These are phyloP conservation scores for Pistacia integerrima DNA, from an alignment of 345 rosid genomes.

Conservation along the genomic window DNA sequence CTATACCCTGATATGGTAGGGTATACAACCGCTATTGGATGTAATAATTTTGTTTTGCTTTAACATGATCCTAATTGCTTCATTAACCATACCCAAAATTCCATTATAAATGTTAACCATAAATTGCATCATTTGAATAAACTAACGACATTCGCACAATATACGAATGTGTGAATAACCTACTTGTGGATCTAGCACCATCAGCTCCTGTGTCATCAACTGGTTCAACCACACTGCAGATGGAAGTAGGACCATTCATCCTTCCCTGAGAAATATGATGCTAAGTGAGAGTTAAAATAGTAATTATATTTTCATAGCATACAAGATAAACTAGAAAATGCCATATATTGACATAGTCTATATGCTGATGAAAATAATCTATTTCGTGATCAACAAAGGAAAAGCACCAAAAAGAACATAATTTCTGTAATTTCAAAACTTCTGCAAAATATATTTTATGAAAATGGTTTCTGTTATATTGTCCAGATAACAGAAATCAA, in stretches of 20 bases:
- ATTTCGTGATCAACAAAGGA: not conserved
- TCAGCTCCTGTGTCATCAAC: constrained; percentile 35
- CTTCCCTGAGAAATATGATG: constrained; percentile 30
- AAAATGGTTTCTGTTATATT: not conserved
- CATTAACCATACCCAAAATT: not conserved
- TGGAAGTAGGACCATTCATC: constrained; percentile 16
- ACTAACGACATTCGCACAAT: not conserved
- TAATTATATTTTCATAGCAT: not conserved
- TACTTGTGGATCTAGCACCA: constrained; percentile 44
- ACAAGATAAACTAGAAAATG: not conserved
- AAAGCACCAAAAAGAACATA: not conserved
- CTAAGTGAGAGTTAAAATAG: not conserved
- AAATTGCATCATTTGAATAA: not conserved
- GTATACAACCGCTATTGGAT: not conserved
- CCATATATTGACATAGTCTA: not conserved
- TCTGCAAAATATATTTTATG: not conserved
- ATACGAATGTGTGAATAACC: constrained; percentile 17
- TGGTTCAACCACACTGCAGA: constrained; percentile 25
- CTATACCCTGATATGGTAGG: not conserved
- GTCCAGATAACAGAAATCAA: not conserved
- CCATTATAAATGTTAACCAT: not conserved
- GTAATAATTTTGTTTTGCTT: not conserved
- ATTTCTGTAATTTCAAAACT: not conserved
- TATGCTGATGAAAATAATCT: not conserved
- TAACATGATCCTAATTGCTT: not conserved